Conservation (phyloP, 2,329 filamentous ascomycete genomes). For the Sclerotinia borealis region DNA sequence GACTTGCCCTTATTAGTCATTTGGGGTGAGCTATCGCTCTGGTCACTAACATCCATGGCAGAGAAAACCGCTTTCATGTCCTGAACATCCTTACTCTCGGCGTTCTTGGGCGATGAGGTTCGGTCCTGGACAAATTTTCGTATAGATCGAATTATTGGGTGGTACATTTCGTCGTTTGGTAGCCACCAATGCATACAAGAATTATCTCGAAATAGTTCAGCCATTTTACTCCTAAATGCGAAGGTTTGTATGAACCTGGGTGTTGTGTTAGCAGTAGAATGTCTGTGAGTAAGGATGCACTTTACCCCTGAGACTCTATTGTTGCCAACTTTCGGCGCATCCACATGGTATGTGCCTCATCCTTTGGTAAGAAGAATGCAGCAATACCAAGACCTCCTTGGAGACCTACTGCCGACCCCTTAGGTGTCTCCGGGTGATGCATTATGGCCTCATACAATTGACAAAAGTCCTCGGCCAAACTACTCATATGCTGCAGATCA, state of each 20-base stretch:
- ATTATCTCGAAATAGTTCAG: constrained; percentile 65
- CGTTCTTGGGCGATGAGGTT: constrained; percentile 52
- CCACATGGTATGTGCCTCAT: constrained; percentile 70
- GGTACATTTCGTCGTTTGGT: constrained; percentile 71
- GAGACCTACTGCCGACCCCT: constrained; percentile 63
- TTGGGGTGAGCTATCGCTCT: constrained; percentile 14
- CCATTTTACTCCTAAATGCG: constrained; percentile 68
- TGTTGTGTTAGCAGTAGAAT: background rate
- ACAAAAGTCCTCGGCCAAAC: constrained; percentile 63
- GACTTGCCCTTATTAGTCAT: constrained; percentile 11
- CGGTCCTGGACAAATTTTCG: constrained; percentile 77
- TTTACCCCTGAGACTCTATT: constrained; percentile 72
- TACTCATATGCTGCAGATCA: constrained; percentile 46
- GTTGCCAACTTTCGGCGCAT: constrained; percentile 70
- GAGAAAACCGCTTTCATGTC: constrained; percentile 72
- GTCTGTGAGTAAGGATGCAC: background rate
- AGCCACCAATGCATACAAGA: constrained; percentile 83
- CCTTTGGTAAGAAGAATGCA: constrained; percentile 71
- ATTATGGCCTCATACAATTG: constrained; percentile 76
- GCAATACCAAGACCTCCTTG: constrained; percentile 74
- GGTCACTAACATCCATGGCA: constrained; percentile 49
- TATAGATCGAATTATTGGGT: constrained; percentile 66
- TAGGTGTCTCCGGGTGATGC: constrained; percentile 62
- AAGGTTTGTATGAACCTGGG: constrained; percentile 76
- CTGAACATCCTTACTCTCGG: constrained; percentile 58